Conservation (phyloP, 768 basidiomycete species). For the Kwoniella sp. region DNA sequence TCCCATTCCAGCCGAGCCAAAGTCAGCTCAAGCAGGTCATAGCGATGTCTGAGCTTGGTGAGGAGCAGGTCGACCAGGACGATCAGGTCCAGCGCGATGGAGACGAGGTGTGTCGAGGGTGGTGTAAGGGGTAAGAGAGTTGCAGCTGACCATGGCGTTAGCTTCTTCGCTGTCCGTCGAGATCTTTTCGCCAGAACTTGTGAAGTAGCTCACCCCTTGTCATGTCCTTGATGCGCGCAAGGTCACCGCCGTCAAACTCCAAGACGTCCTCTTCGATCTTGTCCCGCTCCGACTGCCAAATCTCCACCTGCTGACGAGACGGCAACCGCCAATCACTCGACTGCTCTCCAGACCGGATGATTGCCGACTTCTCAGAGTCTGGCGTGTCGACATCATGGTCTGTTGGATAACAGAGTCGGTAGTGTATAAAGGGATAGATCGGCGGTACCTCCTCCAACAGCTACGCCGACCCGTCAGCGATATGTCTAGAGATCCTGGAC, state of each 20-base stretch:
- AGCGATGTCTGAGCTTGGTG: constrained; percentile 15
- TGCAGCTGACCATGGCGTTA: constrained; percentile 19
- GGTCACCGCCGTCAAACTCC: constrained; percentile 41
- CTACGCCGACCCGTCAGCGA: constrained; percentile 13
- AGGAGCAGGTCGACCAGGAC: constrained; percentile 21
- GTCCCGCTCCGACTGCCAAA: constrained; percentile 34
- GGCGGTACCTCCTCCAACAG: constrained; percentile 23
- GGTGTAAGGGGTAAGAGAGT: constrained; percentile 36
- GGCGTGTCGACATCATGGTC: neutral
- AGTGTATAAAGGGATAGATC: constrained; percentile 37
- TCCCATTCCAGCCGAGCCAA: constrained; percentile 31
- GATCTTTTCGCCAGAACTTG: neutral
- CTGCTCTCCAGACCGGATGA: neutral
- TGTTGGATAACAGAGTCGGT: no score
- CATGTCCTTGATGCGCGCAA: constrained; percentile 39
- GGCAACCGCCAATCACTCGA: constrained; percentile 16
- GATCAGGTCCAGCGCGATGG: constrained; percentile 37
- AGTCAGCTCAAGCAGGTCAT: constrained; percentile 8
- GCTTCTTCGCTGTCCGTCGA: neutral
- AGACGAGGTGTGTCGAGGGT: constrained; percentile 39
- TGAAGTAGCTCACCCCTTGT: constrained; percentile 27
- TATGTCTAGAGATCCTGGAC: neutral
- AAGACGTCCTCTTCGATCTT: constrained; percentile 37
- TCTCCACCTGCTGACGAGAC: neutral
- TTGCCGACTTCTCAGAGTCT: neutral